Base-by-base conservation (phyloP, 768 basidiomycete species). In the Calocybe indica region DNA sequence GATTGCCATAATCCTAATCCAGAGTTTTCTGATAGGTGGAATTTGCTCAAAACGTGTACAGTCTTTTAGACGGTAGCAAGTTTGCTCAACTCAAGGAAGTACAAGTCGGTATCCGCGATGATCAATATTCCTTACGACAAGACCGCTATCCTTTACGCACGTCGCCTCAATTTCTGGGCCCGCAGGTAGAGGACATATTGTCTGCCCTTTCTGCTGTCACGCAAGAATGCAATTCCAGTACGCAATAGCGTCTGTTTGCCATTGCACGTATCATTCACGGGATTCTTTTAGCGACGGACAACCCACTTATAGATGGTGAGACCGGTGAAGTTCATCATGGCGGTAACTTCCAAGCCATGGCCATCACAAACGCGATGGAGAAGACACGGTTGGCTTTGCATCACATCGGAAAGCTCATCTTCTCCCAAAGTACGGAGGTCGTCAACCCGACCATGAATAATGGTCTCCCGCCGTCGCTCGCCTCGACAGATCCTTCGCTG, bases 261-360 rank as follows among this genome's bases (percentile, higher is more conserved):
- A 29, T 32, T 29, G 14, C 1, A 9, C n/a, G 12, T 15, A 36
- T 51, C 52, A 37, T 49, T 55, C 31, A 47, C 40, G 48, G 6
- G 40, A 5, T 22, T 37, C 31, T 53, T 51, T n/a, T 51, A 88
- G 84, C 88, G 15, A 91, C 88, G 22, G 88, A 91, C 57, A 91
- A 91, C 58, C 88, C 88, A 8, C 75, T 91, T 36, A 71, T 89
- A 49, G 85, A 89, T 57, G 78, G 78, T 13, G 75, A 83, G 45
- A 79, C 79, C 29, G 79, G 78, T 2, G 61, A 70, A 34, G 73
- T 86, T 10, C 83, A 89, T 58, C 82, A 88, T 52, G 88, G 86
- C 28, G 92, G 91, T 10, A 93, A 92, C 62, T 93, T 94, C 74
- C 91, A 88, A 62, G 85, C 85, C 0, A 87, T 87, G 81, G 74